Percentiles rank a stretch among this genome's conserved stretches.
phyloP scores from a whole-genome alignment of 169 alveolate genomes.

The Plasmodium sp. region DNA sequence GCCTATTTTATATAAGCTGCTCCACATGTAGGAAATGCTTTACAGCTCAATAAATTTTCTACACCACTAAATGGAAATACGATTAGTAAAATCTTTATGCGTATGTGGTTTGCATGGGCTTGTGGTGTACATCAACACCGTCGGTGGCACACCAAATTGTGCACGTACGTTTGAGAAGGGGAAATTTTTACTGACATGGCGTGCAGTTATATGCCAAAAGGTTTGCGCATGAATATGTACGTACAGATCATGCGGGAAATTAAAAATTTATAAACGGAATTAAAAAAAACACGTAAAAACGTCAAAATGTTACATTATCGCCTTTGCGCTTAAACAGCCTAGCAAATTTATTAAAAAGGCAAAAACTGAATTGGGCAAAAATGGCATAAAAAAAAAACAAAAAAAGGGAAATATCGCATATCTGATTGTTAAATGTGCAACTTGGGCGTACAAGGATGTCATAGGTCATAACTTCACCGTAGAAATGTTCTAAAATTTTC shows the following conservation, averaged over 20 bases:
- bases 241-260: background rate
- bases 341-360: background rate
- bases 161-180: background rate
- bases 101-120: background rate
- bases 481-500: background rate
- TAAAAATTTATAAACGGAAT: background rate
- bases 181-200: background rate
- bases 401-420: background rate
- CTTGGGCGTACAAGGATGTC: background rate
- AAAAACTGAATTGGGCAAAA: background rate
- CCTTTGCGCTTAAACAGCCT: background rate
- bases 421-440: background rate
- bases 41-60: background rate
- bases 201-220: background rate
- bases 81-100: background rate
- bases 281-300: background rate
- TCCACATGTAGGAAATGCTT: background rate
- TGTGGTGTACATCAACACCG: background rate
- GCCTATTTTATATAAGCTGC: background rate
- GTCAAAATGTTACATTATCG: background rate
- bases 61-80: background rate
- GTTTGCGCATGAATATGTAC: background rate
- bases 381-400: background rate
- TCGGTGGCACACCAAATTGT: background rate
- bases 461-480: slow-evolving; percentile 3